Percentiles rank a stretch among this genome's conserved stretches.
Conservation (phyloP, 805 yeast genomes). For the Monosporozyma unispora region DNA sequence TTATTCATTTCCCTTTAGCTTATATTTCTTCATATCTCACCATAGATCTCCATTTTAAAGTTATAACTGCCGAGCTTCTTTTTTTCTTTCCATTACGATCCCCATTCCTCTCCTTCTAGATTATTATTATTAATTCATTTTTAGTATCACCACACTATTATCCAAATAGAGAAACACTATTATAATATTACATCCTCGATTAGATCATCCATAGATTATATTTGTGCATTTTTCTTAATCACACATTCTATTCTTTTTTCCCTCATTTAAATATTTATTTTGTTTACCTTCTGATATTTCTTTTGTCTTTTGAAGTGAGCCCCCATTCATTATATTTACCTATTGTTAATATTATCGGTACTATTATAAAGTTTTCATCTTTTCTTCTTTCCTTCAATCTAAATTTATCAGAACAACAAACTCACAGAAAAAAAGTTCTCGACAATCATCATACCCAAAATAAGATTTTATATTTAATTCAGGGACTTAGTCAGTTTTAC, state of each 20-base stretch:
- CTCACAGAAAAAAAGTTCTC: not conserved
- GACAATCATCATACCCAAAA: not conserved
- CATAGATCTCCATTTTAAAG: not conserved
- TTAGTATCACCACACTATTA: too few species aligned
- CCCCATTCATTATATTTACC: not conserved
- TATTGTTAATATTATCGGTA: not conserved
- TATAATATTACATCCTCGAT: too few species aligned
- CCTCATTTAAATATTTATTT: not conserved
- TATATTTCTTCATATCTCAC: not conserved
- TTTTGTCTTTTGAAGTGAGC: not conserved
- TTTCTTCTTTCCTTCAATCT: too few species aligned
- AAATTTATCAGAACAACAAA: not conserved
- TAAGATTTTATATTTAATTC: not conserved
- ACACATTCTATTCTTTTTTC: not conserved
- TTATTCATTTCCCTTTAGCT: not conserved
- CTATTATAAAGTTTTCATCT: not conserved
- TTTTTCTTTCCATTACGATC: not conserved
- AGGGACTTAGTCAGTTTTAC: not conserved
- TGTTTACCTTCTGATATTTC: not conserved
- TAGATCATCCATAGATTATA: too few species aligned
- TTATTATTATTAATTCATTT: too few species aligned
- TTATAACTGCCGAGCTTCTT: not conserved
- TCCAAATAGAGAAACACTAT: too few species aligned
- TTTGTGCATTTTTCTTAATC: not conserved
- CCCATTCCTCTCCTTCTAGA: too few species aligned